Evolutionary conservation across 2,329 filamentous ascomycete genomes (phyloP).

Genomic region (Blastomyces emzantsi): DNA sequence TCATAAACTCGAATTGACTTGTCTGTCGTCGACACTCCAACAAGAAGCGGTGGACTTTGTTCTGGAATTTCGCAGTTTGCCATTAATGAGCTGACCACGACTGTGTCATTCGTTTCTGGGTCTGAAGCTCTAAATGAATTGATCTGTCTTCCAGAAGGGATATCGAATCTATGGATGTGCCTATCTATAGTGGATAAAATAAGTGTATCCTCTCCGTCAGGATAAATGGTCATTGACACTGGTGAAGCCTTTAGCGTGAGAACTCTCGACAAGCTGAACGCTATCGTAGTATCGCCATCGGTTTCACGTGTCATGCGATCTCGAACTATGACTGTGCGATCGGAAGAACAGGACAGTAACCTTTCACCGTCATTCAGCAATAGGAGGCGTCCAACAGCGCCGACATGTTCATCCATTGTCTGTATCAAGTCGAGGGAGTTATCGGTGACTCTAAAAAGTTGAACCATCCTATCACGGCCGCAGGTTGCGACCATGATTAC

Average conservation of each 20-base stretch:
- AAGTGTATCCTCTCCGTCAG: constrained; percentile 49
- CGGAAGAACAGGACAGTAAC: constrained; percentile 77
- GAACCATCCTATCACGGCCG: constrained; percentile 82
- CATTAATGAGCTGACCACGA: constrained; percentile 69
- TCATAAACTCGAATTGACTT: constrained; percentile 93
- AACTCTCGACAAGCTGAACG: constrained; percentile 66
- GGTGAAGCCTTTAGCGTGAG: constrained; percentile 81
- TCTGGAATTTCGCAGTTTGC: constrained; percentile 47
- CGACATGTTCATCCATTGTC: constrained; percentile 84
- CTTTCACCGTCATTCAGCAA: constrained; percentile 62
- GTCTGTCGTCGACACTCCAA: constrained; percentile 88
- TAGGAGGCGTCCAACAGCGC: constrained; percentile 68
- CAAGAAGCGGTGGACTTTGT: constrained; percentile 55
- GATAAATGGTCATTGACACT: constrained; percentile 66
- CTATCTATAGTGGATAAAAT: constrained; percentile 55
- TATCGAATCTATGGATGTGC: constrained; percentile 50
- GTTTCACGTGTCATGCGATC: constrained; percentile 62
- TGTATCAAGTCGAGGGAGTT: constrained; percentile 69
- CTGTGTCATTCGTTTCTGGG: constrained; percentile 68
- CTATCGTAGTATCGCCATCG: constrained; percentile 49
- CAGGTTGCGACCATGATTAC: constrained; percentile 67
- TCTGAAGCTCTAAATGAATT: constrained; percentile 77
- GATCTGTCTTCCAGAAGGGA: constrained; percentile 59
- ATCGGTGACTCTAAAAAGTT: constrained; percentile 62
- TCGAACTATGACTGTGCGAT: constrained; percentile 76